Evolutionary conservation across 1,139 yeast species (phyloP), one percentile per base, ranked within the genome.

Genomic region (Waltiozyma solani): DNA sequence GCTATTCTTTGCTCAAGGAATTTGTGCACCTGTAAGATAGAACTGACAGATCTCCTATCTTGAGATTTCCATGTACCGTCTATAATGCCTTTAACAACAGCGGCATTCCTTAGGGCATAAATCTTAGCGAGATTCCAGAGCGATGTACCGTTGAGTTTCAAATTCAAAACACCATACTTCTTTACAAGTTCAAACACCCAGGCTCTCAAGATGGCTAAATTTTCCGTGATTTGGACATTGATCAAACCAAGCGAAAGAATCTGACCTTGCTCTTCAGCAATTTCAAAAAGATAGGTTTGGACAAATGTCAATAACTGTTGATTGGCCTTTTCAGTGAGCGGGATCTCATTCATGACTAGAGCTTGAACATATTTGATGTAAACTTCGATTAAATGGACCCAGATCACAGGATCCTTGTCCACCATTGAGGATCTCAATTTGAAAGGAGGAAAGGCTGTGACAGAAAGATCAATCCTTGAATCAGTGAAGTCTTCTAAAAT

Each of bases 341-440:
- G 62, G 27, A 41, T 26, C n/a, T 48, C 52, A 7, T 62, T 35
- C 24, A 51, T 50, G 20, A 27, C 17, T 2, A 56, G 44, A 5
- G 52, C 42, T 39, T 72, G 56, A 31, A 79, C 56, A 43, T 63
- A 70, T 41, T 67, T 65, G 39, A 79, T 73, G 54, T 79, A 82
- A 5, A 74, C 73, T 46, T 79, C 83, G 14, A 81, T 59, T 24
- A 79, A 59, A 55, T 80, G 86, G 3, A 71, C 80, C 87, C 89
- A 82, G 11, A 82, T 81, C 26, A 82, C 87, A 0, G 93, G 93
- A 53, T 82, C 93, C 48, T 76, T 80, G 51, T 82, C 91, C 10
- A 80, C 78, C 50, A 82, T 63, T 10, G 85, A 76, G 0, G 89
- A 81, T 32, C 91, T 63, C 25, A 82, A 66, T 44, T 72, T 70